phyloP scores from a whole-genome alignment of 1,284 basidiomycete species.

The Cronartium quercuum region DNA sequence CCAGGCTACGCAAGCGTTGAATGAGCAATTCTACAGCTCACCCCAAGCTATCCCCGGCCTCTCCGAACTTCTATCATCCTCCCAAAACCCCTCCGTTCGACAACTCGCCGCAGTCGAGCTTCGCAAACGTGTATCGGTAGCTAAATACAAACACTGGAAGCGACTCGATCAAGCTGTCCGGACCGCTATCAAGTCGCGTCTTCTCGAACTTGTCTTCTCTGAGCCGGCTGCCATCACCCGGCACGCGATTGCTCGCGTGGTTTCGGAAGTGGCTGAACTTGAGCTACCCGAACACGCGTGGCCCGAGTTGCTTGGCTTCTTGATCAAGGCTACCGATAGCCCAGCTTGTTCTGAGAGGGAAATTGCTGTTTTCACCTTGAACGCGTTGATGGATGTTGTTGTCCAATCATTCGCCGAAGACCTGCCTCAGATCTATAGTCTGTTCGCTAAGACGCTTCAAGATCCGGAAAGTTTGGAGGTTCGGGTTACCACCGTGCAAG shows the following conservation, averaged over 20 bases:
- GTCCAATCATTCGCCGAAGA: constrained; percentile 78
- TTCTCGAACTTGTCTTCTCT: constrained; percentile 70
- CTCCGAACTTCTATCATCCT: constrained; percentile 77
- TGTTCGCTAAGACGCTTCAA: constrained; percentile 70
- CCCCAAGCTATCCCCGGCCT: constrained; percentile 84
- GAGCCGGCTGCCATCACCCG: constrained; percentile 75
- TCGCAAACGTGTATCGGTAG: constrained; percentile 78
- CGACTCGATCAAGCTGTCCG: constrained; percentile 66
- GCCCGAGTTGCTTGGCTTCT: constrained; percentile 81
- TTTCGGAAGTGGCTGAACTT: constrained; percentile 84
- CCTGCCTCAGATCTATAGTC: constrained; percentile 69
- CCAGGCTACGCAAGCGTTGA: constrained; percentile 84
- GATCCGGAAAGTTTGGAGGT: constrained; percentile 89
- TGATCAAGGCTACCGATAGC: constrained; percentile 72
- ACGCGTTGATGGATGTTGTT: constrained; percentile 83
- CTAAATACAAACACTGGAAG: constrained; percentile 77
- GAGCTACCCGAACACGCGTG: constrained; percentile 78
- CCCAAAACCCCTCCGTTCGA: constrained; percentile 65
- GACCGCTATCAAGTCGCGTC: constrained; percentile 73
- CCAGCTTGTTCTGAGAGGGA: constrained; percentile 70
- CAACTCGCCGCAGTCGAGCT: constrained; percentile 98
- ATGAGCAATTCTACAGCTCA: constrained; percentile 85
- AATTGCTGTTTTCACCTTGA: constrained; percentile 85
- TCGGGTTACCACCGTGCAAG: constrained; percentile 82
- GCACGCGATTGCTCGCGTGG: constrained; percentile 74